phyloP scores from a whole-genome alignment of 2,329 filamentous ascomycete species.

The Tolypocladium inflatum region DNA sequence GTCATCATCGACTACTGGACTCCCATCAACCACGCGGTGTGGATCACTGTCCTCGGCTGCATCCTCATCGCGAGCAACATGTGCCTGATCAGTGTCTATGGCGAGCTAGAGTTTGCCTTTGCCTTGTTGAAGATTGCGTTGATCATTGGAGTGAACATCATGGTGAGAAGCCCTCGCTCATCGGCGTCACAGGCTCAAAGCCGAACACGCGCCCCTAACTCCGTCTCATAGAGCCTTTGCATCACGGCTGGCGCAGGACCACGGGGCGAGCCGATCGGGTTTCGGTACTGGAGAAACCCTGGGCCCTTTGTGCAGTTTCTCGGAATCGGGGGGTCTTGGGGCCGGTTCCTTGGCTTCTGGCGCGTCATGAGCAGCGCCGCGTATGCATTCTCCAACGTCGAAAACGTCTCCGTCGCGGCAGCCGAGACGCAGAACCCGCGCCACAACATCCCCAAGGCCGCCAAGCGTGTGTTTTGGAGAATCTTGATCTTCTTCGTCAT shows the following conservation, averaged over 20 bases:
- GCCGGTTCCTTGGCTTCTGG: conserved; percentile 38
- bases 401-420: conserved; percentile 35
- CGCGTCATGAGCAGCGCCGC: conserved; percentile 20
- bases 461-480: conserved; percentile 46
- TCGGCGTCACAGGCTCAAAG: too few relatives aligned
- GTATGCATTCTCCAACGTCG: conserved; percentile 42
- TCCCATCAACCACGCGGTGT: conserved; percentile 40
- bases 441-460: conserved; percentile 37
- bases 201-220: too few relatives aligned
- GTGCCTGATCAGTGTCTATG: conserved; percentile 49
- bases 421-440: conserved; percentile 40
- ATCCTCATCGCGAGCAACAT: conserved; percentile 41
- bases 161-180: conserved; percentile 24
- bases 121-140: conserved; percentile 48
- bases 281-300: conserved; percentile 48
- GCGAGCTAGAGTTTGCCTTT: conserved; percentile 50
- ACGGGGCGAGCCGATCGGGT: conserved; percentile 48
- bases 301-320: conserved; percentile 38
- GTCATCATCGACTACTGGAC: conserved; percentile 37
- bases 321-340: conserved; percentile 39
- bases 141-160: conserved; percentile 53
- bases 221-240: conserved; percentile 1
- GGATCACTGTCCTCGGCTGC: conserved; percentile 46
- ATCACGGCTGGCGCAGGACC: conserved; percentile 6
- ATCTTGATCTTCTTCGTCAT: conserved; percentile 43